phyloP scores from a whole-genome alignment of 306 rosid genomes.

The Psophocarpus tetragonolobus region DNA sequence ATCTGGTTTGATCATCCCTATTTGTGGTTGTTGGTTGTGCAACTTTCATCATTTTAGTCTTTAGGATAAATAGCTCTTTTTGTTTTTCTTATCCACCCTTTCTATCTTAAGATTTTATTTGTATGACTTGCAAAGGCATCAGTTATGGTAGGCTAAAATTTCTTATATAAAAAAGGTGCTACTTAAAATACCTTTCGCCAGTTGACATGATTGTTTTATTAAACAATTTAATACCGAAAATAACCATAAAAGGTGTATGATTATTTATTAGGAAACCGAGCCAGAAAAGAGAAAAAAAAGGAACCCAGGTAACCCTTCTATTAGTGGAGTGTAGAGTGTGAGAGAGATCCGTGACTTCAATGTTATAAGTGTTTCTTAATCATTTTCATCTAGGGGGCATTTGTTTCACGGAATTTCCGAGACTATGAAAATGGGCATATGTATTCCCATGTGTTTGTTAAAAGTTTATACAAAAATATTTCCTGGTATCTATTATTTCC shows the following conservation, averaged over 20 bases:
- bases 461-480: no score
- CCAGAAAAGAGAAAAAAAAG: not conserved
- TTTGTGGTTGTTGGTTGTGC: not conserved
- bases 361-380: not conserved
- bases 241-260: not conserved
- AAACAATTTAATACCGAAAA: not conserved
- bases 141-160: not conserved
- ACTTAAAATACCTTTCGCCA: not conserved
- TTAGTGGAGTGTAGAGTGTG: not conserved
- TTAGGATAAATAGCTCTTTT: not conserved
- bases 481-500: no score
- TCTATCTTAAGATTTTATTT: slow-evolving; percentile 3
- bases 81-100: not conserved
- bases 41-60: not conserved
- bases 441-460: no score
- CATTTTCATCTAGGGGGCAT: not conserved
- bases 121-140: slow-evolving; percentile 10
- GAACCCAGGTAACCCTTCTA: not conserved
- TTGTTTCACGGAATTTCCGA: no score
- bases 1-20: not conserved
- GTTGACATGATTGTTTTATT: not conserved
- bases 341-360: not conserved
- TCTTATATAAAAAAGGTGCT: not conserved
- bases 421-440: no score
- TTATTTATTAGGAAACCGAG: not conserved